phyloP scores from a whole-genome alignment of 306 rosid genomes.

The Fagus sylvatica region DNA sequence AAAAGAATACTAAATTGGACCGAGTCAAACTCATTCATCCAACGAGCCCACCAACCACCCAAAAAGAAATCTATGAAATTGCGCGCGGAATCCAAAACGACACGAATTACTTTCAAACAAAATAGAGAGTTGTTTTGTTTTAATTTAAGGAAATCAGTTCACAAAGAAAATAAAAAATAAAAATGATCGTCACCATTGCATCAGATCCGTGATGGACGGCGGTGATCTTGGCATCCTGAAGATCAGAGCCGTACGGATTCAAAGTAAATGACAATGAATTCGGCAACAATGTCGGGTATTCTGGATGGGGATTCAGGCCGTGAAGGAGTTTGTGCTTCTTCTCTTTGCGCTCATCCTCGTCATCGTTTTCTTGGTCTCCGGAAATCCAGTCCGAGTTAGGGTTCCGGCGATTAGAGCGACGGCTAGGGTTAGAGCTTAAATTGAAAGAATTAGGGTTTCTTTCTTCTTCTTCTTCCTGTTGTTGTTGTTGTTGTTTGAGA shows the following conservation, averaged over 20 bases:
- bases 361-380: slow-evolving; percentile 60
- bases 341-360: slow-evolving; percentile 68
- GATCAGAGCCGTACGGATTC: slow-evolving; percentile 30
- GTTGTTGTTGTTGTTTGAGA: slow-evolving; percentile 54
- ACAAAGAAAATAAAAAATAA: neutral
- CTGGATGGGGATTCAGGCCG: slow-evolving; percentile 55
- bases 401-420: slow-evolving; percentile 29
- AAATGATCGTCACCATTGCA: slow-evolving; percentile 55
- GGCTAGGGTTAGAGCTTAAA: slow-evolving; percentile 37
- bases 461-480: slow-evolving; percentile 22
- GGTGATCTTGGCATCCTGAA: slow-evolving; percentile 37
- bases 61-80: slow-evolving; percentile 15
- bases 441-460: slow-evolving; percentile 34
- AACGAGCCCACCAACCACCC: slow-evolving; percentile 29
- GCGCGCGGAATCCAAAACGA: slow-evolving; percentile 61
- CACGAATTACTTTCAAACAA: slow-evolving; percentile 6
- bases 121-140: no score
- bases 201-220: slow-evolving; percentile 46
- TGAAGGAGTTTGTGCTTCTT: slow-evolving; percentile 78
- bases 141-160: no score
- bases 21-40: slow-evolving; percentile 50
- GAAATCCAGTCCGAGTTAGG: slow-evolving; percentile 14
- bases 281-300: slow-evolving; percentile 47
- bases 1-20: slow-evolving; percentile 53
- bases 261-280: slow-evolving; percentile 28